Evolutionary conservation across 2,329 filamentous ascomycete species (phyloP).

Genomic region (Conoideocrella luteorostrata): DNA sequence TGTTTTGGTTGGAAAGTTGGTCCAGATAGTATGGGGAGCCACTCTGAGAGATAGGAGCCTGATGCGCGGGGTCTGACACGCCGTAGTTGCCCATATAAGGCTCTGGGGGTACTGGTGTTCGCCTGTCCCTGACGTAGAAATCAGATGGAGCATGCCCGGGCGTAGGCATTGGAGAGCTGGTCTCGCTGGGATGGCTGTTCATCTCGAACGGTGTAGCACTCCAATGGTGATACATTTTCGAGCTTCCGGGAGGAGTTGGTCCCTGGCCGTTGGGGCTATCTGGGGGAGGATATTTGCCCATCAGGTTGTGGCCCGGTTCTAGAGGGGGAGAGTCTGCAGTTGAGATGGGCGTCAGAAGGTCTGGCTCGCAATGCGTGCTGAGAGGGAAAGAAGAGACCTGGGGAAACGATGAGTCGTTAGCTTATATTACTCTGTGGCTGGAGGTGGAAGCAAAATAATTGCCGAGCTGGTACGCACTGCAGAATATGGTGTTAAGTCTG

Average conservation of each 20-base stretch:
- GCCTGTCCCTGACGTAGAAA: slow-evolving; percentile 34
- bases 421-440: too few relatives aligned
- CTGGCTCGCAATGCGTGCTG: slow-evolving; percentile 33
- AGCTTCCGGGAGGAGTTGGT: slow-evolving; percentile 41
- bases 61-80: slow-evolving; percentile 26
- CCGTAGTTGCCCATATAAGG: slow-evolving; percentile 30
- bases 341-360: slow-evolving; percentile 46
- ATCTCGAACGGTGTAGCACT: slow-evolving; percentile 32
- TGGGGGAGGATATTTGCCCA: slow-evolving; percentile 33
- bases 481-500: slow-evolving; percentile 24
- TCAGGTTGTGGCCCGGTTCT: slow-evolving; percentile 36
- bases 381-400: slow-evolving; percentile 27
- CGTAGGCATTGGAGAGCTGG: slow-evolving; percentile 39
- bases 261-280: slow-evolving; percentile 33
- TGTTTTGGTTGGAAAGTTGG: slow-evolving; percentile 19
- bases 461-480: slow-evolving; percentile 22
- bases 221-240: slow-evolving; percentile 39
- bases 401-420: too few relatives aligned
- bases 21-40: slow-evolving; percentile 22
- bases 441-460: neutral
- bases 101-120: slow-evolving; percentile 29
- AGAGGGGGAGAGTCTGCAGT: slow-evolving; percentile 41
- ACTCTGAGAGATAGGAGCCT: slow-evolving; percentile 16
- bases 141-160: slow-evolving; percentile 28
- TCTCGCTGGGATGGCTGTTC: slow-evolving; percentile 33